Evolutionary conservation across 805 yeast genomes (phyloP), one percentile per base, ranked within the genome.

Genomic region (Candida sanyiensis): DNA sequence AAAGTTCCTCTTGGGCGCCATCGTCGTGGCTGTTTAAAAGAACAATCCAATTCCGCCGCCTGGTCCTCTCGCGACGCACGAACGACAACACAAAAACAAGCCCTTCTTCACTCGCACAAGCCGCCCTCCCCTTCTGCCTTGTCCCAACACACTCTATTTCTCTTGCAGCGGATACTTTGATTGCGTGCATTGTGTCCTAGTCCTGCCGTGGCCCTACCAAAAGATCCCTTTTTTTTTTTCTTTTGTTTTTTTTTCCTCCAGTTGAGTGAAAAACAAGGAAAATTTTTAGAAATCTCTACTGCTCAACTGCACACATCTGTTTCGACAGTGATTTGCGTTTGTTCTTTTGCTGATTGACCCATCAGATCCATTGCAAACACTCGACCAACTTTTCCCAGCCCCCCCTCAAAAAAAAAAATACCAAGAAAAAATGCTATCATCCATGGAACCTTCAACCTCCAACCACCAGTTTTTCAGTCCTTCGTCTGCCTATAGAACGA

Each of bases 351-450:
- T 23, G 26, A 9, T 23, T 9, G 26, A 23, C 26, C 9, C 26
- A 12, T 9, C 26, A 23, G 11, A 23, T 12, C 26, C 26, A n/a
- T n/a, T n/a, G n/a, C n/a, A n/a, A n/a, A n/a, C n/a, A n/a, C n/a
- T n/a, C n/a, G n/a, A n/a, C n/a, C n/a, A n/a, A n/a, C n/a, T 27
- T 15, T 27, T 18, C 13, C 18, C 18, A 5, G 12, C 18, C 7
- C 29, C 16, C 29, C 13, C 6, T 15, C 18, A 16, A 15, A 16
- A 27, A 5, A 15, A 10, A 27, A 27, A 15, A 15, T 12, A 25
- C 16, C n/a, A 25, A 7, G 16, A 25, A 5, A 38, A 22, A n/a
- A 40, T 40, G 44, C 44, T 40, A n/a, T 40, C 44, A 6, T 40
- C 44, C 11, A 36, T 40, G 33, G 44, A 40, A 21, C 12, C 42